phyloP scores from a whole-genome alignment of 192 early-diverging fungal species.

The Linnemannia exigua region DNA sequence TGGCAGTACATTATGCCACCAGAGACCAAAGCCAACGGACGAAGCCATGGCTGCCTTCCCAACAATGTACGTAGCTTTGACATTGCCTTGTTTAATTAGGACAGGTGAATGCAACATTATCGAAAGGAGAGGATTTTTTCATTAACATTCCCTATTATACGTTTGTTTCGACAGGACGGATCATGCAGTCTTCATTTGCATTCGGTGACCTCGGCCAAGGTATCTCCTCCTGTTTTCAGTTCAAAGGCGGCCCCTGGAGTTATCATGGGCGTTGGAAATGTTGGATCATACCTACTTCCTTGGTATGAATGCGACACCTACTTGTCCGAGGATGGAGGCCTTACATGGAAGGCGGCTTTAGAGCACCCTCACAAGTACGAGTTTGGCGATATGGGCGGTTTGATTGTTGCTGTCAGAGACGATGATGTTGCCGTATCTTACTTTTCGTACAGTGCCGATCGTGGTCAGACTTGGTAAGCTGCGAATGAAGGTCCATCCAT shows the following conservation, averaged over 20 bases:
- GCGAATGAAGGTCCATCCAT: neutral
- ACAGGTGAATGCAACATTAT: neutral
- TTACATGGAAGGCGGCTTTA: conserved; percentile 76
- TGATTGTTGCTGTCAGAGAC: conserved; percentile 80
- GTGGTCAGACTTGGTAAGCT: conserved; percentile 79
- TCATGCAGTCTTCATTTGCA: conserved; percentile 90
- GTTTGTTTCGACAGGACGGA: conserved; percentile 39
- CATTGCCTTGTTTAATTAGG: neutral
- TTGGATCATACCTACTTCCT: conserved; percentile 76
- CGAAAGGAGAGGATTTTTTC: neutral
- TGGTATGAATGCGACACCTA: conserved; percentile 90
- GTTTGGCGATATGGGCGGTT: conserved; percentile 83
- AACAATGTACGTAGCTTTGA: conserved; percentile 31
- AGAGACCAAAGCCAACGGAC: conserved; percentile 65
- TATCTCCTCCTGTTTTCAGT: conserved; percentile 82
- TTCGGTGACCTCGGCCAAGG: conserved; percentile 78
- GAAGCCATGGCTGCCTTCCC: conserved; percentile 67
- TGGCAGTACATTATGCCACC: conserved; percentile 85
- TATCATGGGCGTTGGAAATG: conserved; percentile 93
- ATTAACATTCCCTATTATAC: neutral
- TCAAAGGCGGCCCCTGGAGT: conserved; percentile 82
- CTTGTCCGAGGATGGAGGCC: conserved; percentile 86
- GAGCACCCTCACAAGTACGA: conserved; percentile 88
- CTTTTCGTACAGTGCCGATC: conserved; percentile 83
- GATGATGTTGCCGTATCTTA: conserved; percentile 64